Percentiles rank a stretch among this genome's conserved stretches.
These are phyloP conservation scores for Xylaria sp. DNA, from an alignment of 2,329 filamentous ascomycete species.

Conservation along the genomic window DNA sequence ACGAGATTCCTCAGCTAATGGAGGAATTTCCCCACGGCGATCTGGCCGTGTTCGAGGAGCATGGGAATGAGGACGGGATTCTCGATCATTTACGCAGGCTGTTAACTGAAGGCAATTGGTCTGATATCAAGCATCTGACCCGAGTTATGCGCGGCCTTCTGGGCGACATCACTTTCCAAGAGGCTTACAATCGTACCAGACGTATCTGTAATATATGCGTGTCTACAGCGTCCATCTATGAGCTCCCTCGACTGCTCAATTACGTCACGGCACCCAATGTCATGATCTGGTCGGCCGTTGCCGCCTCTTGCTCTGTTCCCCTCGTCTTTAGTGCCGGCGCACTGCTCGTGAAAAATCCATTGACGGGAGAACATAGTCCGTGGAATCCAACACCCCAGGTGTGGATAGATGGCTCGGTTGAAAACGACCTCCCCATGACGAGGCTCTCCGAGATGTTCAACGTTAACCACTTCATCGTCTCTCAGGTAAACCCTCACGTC, in stretches of 20 bases:
- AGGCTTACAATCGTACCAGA: slow-evolving; percentile 93
- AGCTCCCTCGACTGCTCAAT: slow-evolving; percentile 87
- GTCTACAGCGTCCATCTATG: slow-evolving; percentile 86
- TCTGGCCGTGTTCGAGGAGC: slow-evolving; percentile 79
- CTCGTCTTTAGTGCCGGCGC: slow-evolving; percentile 83
- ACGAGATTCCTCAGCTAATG: slow-evolving; percentile 78
- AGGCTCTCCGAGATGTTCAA: slow-evolving; percentile 95
- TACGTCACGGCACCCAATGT: slow-evolving; percentile 95
- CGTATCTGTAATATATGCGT: slow-evolving; percentile 95
- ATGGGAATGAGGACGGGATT: slow-evolving; percentile 67
- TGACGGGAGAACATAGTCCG: slow-evolving; percentile 78
- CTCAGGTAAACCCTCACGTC: slow-evolving; percentile 95
- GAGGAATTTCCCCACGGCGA: slow-evolving; percentile 81
- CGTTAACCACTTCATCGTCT: slow-evolving; percentile 97
- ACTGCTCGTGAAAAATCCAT: slow-evolving; percentile 84
- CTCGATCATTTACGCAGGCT: slow-evolving; percentile 77
- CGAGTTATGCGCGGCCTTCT: slow-evolving; percentile 83
- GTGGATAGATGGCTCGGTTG: slow-evolving; percentile 95
- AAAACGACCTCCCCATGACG: slow-evolving; percentile 93
- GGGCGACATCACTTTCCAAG: slow-evolving; percentile 92
- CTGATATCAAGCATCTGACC: slow-evolving; percentile 84
- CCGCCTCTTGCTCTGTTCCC: slow-evolving; percentile 94
- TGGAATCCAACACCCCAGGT: slow-evolving; percentile 89
- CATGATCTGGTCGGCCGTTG: slow-evolving; percentile 94
- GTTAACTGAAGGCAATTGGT: slow-evolving; percentile 83